Evolutionary conservation across 2,329 filamentous ascomycete genomes (phyloP).

Genomic region (Pyrenochaeta sp.): DNA sequence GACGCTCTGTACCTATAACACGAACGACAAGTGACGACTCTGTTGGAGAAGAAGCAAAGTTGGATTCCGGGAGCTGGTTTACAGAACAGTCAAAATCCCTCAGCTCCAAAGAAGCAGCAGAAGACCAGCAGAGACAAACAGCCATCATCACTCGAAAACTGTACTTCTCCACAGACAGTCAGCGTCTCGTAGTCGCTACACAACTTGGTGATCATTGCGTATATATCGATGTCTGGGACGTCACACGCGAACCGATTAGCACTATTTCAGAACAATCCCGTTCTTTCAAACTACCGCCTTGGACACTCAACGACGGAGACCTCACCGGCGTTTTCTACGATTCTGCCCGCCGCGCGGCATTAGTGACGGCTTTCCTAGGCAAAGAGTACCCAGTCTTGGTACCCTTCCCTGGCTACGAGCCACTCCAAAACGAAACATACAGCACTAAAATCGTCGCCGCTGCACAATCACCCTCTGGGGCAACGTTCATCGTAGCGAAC

Average conservation of each 20-base stretch:
- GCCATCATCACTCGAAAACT: conserved; percentile 42
- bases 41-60: conserved; percentile 3
- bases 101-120: conserved; percentile 34
- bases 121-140: conserved; percentile 39
- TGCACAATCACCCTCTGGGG: conserved; percentile 46
- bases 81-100: conserved; percentile 21
- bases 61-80: conserved; percentile 31
- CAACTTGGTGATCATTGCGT: conserved; percentile 44
- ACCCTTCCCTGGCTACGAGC: conserved; percentile 35
- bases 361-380: conserved; percentile 42
- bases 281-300: conserved; percentile 39
- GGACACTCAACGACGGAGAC: conserved; percentile 47
- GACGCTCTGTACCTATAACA: conserved; percentile 28
- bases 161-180: conserved; percentile 46
- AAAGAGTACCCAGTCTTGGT: conserved; percentile 38
- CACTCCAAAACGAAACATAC: conserved; percentile 39
- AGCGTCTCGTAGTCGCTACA: conserved; percentile 44
- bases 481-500: conserved; percentile 41
- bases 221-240: conserved; percentile 39
- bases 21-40: conserved; percentile 25
- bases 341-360: conserved; percentile 30
- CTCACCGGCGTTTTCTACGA: conserved; percentile 48
- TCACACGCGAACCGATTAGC: conserved; percentile 32
- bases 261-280: conserved; percentile 36
- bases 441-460: conserved; percentile 45